Conservation (phyloP, 257 asterid genomes). For the Gentiana macrophylla region DNA sequence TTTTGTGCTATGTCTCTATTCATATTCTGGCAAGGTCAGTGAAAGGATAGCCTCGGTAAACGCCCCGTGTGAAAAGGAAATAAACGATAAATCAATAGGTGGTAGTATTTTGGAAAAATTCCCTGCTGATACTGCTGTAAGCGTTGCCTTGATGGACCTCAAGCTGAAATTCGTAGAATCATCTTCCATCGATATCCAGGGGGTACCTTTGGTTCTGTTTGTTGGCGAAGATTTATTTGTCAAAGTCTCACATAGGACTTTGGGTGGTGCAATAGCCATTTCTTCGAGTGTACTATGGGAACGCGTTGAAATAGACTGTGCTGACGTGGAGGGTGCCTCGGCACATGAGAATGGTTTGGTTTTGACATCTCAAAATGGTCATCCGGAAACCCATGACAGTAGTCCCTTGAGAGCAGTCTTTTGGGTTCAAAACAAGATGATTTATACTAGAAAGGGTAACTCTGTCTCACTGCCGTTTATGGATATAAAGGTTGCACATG, state of each 20-base stretch:
- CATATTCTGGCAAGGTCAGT: conserved; percentile 65
- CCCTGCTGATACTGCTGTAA: conserved; percentile 85
- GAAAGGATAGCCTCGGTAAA: conserved; percentile 57
- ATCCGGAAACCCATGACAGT: conserved; percentile 13
- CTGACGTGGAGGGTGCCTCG: conserved; percentile 42
- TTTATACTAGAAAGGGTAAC: conserved; percentile 22
- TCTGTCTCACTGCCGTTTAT: conserved; percentile 47
- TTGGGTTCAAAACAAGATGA: conserved; percentile 76
- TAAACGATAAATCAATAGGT: conserved; percentile 33
- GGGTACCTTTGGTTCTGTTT: conserved; percentile 66
- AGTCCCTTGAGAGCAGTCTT: conserved; percentile 53
- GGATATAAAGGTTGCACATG: conserved; percentile 54
- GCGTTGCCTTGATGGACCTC: conserved; percentile 53
- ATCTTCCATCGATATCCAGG: conserved; percentile 39
- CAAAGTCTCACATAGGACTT: conserved; percentile 73
- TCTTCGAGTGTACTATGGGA: conserved; percentile 81
- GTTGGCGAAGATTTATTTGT: conserved; percentile 55
- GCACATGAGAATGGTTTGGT: conserved; percentile 27
- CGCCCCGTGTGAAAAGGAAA: conserved; percentile 28
- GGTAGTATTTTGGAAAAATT: conserved; percentile 45
- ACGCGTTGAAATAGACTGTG: conserved; percentile 68
- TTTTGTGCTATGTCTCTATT: conserved; percentile 73
- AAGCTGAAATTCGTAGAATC: conserved; percentile 75
- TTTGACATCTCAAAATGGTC: conserved; percentile 29
- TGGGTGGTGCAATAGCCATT: conserved; percentile 92